Conservation (phyloP, 805 yeast genomes). For the Metschnikowia chrysomelidarum region DNA sequence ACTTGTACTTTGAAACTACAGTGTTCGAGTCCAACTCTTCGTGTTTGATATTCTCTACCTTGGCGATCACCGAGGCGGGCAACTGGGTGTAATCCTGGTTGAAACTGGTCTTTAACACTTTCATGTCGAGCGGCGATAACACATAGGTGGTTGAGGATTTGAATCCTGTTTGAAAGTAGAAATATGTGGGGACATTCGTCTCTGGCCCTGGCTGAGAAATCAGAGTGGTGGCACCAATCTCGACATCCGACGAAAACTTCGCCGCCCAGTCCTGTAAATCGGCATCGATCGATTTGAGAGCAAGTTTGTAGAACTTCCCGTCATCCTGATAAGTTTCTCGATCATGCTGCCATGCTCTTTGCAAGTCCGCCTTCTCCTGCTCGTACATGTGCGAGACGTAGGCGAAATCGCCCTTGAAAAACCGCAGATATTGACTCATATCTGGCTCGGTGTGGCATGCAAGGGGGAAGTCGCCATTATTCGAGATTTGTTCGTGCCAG, state of each 20-base stretch:
- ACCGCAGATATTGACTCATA: conserved; percentile 51
- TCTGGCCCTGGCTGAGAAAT: conserved; percentile 27
- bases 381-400: conserved; percentile 56
- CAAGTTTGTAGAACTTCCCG: conserved; percentile 51
- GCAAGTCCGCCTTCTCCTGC: conserved; percentile 56
- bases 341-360: conserved; percentile 54
- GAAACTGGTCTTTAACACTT: conserved; percentile 62
- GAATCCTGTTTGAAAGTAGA: conserved; percentile 77
- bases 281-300: conserved; percentile 52
- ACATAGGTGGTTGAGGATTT: conserved; percentile 61
- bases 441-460: conserved; percentile 28
- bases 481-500: conserved; percentile 24
- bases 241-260: conserved; percentile 23
- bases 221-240: conserved; percentile 1
- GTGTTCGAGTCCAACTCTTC: conserved; percentile 64
- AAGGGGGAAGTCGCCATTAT: conserved; percentile 52
- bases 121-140: conserved; percentile 76
- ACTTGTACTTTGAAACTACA: conserved; percentile 60
- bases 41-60: conserved; percentile 66
- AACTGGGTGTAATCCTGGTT: conserved; percentile 56
- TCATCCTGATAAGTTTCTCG: conserved; percentile 58
- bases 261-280: conserved; percentile 40
- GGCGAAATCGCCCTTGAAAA: conserved; percentile 61
- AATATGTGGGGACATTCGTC: conserved; percentile 39
- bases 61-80: conserved; percentile 62